Conservation (phyloP, 805 yeast species). For the Candida qinlingensis region DNA sequence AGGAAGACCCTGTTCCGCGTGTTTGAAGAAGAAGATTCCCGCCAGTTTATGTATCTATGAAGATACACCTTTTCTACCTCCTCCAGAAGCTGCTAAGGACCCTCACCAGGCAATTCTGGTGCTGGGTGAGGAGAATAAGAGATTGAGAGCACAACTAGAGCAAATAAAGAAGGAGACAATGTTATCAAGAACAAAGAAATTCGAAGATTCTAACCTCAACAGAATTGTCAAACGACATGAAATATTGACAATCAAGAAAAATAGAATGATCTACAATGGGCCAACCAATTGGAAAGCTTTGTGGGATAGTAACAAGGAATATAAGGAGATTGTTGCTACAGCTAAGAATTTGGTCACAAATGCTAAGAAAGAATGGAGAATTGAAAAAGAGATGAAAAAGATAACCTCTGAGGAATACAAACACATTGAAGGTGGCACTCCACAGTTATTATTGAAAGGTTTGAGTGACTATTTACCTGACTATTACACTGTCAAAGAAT, state of each 20-base stretch:
- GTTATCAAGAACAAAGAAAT: not conserved
- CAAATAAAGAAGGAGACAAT: conserved; percentile 1
- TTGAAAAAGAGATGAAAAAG: conserved; percentile 11
- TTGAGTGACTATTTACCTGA: conserved; percentile 18
- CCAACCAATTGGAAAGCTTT: conserved; percentile 20
- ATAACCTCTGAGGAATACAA: conserved; percentile 7
- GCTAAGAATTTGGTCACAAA: conserved; percentile 13
- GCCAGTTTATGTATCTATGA: conserved; percentile 22
- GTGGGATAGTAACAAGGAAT: conserved; percentile 2
- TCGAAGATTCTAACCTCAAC: not conserved
- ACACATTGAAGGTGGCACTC: conserved; percentile 7
- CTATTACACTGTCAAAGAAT: conserved; percentile 12
- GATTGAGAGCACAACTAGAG: conserved; percentile 14
- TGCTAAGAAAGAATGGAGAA: conserved; percentile 20
- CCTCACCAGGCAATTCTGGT: conserved; percentile 10
- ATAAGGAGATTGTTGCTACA: conserved; percentile 9
- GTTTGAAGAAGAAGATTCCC: conserved; percentile 20
- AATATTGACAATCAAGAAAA: conserved; percentile 5
- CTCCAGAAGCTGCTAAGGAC: conserved; percentile 14
- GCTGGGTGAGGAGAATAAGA: conserved; percentile 16
- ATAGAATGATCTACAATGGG: conserved; percentile 17
- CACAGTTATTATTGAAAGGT: conserved; percentile 10
- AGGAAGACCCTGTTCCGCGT: conserved; percentile 21
- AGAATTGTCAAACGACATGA: conserved; percentile 7
- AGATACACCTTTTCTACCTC: conserved; percentile 26